These are phyloP conservation scores for Syncephalastrum sp. DNA, from an alignment of 371 early-diverging fungal genomes.

Conservation along the genomic window DNA sequence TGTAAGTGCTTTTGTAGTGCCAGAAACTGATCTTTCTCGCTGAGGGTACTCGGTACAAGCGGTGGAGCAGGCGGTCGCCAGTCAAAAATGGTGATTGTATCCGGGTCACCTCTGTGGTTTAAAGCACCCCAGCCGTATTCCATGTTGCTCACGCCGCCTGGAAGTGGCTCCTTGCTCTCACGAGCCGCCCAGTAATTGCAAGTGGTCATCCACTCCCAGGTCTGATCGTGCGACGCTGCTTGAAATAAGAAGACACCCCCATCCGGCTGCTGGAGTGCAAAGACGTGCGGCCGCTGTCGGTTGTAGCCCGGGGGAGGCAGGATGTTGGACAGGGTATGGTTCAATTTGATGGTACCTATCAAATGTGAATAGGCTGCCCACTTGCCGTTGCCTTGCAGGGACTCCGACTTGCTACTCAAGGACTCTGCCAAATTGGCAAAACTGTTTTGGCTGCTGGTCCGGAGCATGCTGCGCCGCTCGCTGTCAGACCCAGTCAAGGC, in stretches of 20 bases:
- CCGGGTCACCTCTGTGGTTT: conserved; percentile 18
- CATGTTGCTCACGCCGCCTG: conserved; percentile 79
- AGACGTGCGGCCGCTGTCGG: conserved; percentile 71
- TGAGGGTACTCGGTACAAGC: conserved; percentile 26
- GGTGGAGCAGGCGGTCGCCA: conserved; percentile 43
- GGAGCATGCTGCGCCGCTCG: conserved; percentile 30
- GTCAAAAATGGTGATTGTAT: conserved; percentile 22
- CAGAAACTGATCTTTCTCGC: conserved; percentile 28
- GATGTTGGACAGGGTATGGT: conserved; percentile 76
- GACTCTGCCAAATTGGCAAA: conserved; percentile 18
- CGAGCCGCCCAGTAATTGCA: conserved; percentile 94
- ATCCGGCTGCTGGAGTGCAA: conserved; percentile 77
- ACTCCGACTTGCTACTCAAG: conserved; percentile 27
- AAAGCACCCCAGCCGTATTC: conserved; percentile 88
- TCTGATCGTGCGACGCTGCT: conserved; percentile 58
- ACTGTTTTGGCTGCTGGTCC: conserved; percentile 17
- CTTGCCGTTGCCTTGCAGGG: conserved; percentile 18
- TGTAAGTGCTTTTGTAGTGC: conserved; percentile 27
- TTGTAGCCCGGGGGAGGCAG: conserved; percentile 86
- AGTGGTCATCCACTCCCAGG: conserved; percentile 79
- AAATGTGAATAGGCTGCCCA: conserved; percentile 27
- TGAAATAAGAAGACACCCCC: conserved; percentile 87
- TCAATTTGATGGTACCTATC: conserved; percentile 62
- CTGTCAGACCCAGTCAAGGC: conserved; percentile 53
- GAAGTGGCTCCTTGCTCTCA: conserved; percentile 81